Conservation (phyloP, 2,329 filamentous ascomycete species). For the Camillea tinctor region DNA sequence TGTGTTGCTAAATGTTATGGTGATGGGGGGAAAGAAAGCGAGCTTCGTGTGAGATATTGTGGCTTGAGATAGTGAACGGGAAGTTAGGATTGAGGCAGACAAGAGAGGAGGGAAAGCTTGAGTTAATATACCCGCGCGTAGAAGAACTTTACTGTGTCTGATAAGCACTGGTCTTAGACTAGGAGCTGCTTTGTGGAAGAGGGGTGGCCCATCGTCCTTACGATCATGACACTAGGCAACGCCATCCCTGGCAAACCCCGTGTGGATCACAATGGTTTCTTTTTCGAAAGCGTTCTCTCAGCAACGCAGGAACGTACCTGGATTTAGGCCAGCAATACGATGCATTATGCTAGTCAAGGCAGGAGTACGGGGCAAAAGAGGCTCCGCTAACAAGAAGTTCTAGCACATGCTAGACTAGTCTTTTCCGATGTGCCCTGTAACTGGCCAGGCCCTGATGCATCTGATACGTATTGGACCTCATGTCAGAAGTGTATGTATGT, state of each 20-base stretch:
- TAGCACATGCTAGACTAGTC: not conserved
- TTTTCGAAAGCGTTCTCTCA: not conserved
- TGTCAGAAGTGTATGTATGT: too few relatives aligned
- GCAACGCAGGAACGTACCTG: not conserved
- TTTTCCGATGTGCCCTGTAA: too few relatives aligned
- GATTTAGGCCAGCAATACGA: not conserved
- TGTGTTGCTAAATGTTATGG: not conserved
- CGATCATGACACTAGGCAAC: not conserved
- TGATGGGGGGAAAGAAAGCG: not conserved
- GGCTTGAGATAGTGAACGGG: not conserved
- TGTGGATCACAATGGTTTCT: not conserved
- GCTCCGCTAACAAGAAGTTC: not conserved
- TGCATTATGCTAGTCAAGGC: not conserved
- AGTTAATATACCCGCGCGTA: not conserved
- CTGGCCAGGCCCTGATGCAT: too few relatives aligned
- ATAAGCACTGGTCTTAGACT: not conserved
- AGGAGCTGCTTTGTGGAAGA: not conserved
- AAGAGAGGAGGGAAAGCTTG: conserved; percentile 3
- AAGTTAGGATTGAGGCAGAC: not conserved
- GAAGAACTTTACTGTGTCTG: not conserved
- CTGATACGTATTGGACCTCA: too few relatives aligned
- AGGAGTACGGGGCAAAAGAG: not conserved
- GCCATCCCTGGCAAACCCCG: not conserved
- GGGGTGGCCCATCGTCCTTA: not conserved
- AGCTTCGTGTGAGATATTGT: not conserved